A percentile compares a stretch with the other conserved stretches of the same genome.
These are phyloP conservation scores for Dactylis glomerata DNA, from an alignment of 176 grass and related monocot species.

Conservation along the genomic window DNA sequence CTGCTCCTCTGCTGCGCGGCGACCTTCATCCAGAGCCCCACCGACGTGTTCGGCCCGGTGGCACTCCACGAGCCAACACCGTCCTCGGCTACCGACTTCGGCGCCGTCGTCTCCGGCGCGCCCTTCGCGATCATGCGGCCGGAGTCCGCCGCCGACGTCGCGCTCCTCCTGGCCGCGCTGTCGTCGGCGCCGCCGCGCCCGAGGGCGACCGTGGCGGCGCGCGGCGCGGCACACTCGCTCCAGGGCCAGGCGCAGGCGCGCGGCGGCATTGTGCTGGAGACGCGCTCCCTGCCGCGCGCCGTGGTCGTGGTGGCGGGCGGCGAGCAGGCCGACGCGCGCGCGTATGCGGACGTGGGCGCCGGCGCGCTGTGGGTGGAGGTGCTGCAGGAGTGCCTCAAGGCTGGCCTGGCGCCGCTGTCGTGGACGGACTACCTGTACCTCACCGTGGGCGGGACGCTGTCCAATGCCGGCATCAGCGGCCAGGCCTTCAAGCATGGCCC, in stretches of 20 bases:
- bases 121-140: constrained; percentile 59
- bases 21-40: constrained; percentile 79
- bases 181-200: constrained; percentile 13
- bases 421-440: constrained; percentile 92
- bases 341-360: constrained; percentile 72
- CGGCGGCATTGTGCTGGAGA: constrained; percentile 83
- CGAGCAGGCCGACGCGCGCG: not conserved
- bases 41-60: constrained; percentile 49
- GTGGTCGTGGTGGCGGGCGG: constrained; percentile 19
- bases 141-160: constrained; percentile 50
- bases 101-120: constrained; percentile 45
- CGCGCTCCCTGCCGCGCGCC: constrained; percentile 44
- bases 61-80: constrained; percentile 39
- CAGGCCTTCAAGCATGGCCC: constrained; percentile 95
- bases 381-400: constrained; percentile 67
- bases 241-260: constrained; percentile 74
- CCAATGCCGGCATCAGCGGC: constrained; percentile 87
- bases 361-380: constrained; percentile 84
- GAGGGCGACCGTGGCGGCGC: constrained; percentile 48
- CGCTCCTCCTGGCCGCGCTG: constrained; percentile 54
- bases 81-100: constrained; percentile 58
- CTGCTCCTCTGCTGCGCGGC: constrained; percentile 46
- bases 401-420: constrained; percentile 68
- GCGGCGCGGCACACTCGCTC: constrained; percentile 75
- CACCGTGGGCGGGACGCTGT: constrained; percentile 87